Conservation (phyloP, 1,284 basidiomycete species). For the Cystobasidiaceae sp. region DNA sequence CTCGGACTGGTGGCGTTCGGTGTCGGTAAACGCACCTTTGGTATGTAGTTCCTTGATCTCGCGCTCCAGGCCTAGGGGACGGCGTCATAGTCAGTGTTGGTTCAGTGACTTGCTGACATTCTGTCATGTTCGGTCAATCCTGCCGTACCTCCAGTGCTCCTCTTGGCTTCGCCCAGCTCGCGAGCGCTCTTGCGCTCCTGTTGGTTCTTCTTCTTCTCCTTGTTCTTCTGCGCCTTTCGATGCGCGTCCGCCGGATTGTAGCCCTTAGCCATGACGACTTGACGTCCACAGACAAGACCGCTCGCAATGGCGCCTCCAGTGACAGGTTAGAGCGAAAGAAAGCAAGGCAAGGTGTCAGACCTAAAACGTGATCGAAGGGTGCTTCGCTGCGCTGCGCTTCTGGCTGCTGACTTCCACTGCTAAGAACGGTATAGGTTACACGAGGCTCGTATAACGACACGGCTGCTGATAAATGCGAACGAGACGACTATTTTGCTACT, state of each 20-base stretch:
- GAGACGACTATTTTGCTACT: no score
- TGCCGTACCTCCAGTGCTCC: conserved; percentile 32
- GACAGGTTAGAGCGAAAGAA: background rate
- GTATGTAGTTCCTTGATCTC: conserved; percentile 13
- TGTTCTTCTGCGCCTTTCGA: conserved; percentile 45
- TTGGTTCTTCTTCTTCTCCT: conserved; percentile 45
- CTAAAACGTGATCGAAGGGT: background rate
- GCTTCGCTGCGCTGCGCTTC: background rate
- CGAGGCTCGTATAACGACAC: no score
- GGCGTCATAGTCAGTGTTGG: background rate
- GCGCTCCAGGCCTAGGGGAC: conserved; percentile 9
- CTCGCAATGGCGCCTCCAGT: no score
- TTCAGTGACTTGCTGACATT: background rate
- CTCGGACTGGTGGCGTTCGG: background rate
- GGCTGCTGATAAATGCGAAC: no score
- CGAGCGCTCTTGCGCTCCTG: conserved; percentile 41
- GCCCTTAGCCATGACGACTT: conserved; percentile 34
- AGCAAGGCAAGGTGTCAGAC: background rate
- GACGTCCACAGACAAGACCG: background rate
- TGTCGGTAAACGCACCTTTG: conserved; percentile 5
- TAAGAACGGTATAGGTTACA: no score
- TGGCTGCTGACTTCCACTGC: no score
- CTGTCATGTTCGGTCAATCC: background rate
- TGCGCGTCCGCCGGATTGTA: conserved; percentile 46
- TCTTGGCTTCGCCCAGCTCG: conserved; percentile 40